Evolutionary conservation across 2,329 filamentous ascomycete genomes (phyloP).

Genomic region (Clonostachys sp.): DNA sequence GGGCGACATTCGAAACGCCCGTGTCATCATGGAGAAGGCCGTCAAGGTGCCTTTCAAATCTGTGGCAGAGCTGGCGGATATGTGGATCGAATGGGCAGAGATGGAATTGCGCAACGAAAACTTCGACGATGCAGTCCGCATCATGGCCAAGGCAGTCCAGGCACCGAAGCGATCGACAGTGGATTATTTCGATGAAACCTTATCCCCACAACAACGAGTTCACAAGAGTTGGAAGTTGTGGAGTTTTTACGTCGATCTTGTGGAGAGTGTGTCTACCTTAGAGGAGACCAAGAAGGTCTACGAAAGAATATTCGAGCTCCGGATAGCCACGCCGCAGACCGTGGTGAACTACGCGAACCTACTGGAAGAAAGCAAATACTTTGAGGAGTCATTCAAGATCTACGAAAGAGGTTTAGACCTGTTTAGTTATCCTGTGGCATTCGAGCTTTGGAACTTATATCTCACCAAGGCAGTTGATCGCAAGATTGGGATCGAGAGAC

Average conservation of each 20-base stretch:
- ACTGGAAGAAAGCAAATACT: constrained; percentile 90
- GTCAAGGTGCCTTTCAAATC: constrained; percentile 98
- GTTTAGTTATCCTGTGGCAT: constrained; percentile 97
- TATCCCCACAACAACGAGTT: constrained; percentile 91
- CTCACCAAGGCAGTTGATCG: constrained; percentile 95
- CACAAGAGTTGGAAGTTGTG: constrained; percentile 99
- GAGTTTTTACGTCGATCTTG: constrained; percentile 98
- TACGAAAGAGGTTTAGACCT: constrained; percentile 95
- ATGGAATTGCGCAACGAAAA: constrained; percentile 96
- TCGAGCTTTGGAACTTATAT: constrained; percentile 98
- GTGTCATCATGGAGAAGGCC: constrained; percentile 95
- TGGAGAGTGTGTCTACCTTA: constrained; percentile 86
- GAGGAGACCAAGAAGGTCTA: constrained; percentile 94
- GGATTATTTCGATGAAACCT: constrained; percentile 96
- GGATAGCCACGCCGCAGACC: constrained; percentile 95
- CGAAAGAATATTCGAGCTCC: constrained; percentile 95
- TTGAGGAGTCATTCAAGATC: constrained; percentile 95
- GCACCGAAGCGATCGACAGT: constrained; percentile 96
- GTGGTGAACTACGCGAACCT: constrained; percentile 98
- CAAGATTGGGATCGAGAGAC: constrained; percentile 89
- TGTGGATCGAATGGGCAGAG: constrained; percentile 99
- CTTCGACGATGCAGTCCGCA: constrained; percentile 87
- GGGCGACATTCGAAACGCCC: constrained; percentile 77
- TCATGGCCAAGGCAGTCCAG: constrained; percentile 96
- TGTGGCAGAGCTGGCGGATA: constrained; percentile 92